These are phyloP conservation scores for Yamadazyma dushanensis DNA, from an alignment of 1,139 yeast species.

Conservation along the genomic window DNA sequence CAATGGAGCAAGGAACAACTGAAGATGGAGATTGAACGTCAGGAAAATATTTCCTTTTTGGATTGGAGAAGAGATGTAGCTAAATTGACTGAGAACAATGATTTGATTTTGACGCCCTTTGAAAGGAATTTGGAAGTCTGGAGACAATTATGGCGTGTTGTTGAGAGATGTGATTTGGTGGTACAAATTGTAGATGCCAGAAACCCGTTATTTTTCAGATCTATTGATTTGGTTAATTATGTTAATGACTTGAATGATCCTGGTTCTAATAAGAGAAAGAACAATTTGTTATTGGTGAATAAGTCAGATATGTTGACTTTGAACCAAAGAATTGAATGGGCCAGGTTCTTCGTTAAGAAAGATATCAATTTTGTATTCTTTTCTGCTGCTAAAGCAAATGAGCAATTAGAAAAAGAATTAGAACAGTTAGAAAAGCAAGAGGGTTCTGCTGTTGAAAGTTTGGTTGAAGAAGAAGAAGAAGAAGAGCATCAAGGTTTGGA, in stretches of 20 bases:
- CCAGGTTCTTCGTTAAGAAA: slow-evolving; percentile 67
- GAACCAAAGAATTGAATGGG: slow-evolving; percentile 83
- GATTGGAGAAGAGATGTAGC: slow-evolving; percentile 95
- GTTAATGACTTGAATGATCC: slow-evolving; percentile 70
- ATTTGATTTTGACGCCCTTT: slow-evolving; percentile 89
- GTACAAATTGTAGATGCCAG: slow-evolving; percentile 99
- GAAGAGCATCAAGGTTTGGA: slow-evolving; percentile 14
- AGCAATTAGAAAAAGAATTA: slow-evolving; percentile 59
- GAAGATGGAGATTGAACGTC: slow-evolving; percentile 75
- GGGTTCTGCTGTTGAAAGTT: slow-evolving; percentile 12
- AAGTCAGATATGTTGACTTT: slow-evolving; percentile 87
- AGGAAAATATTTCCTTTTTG: slow-evolving; percentile 87
- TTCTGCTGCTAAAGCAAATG: slow-evolving; percentile 86
- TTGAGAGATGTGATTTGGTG: slow-evolving; percentile 89
- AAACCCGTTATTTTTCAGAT: slow-evolving; percentile 87
- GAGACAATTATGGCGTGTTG: slow-evolving; percentile 98
- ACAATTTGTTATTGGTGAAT: slow-evolving; percentile 80
- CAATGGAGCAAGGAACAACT: slow-evolving; percentile 75
- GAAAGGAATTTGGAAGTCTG: slow-evolving; percentile 97
- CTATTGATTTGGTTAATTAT: slow-evolving; percentile 83
- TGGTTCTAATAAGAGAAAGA: slow-evolving; percentile 50
- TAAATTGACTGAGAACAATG: slow-evolving; percentile 74
- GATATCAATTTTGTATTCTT: slow-evolving; percentile 87
- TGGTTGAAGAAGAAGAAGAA: slow-evolving; percentile 19
- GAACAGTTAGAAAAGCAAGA: slow-evolving; percentile 30